A percentile compares a stretch with the other conserved stretches of the same genome.
These are phyloP conservation scores for Pterocarpus santalinus DNA, from an alignment of 306 rosid genomes.

Conservation along the genomic window DNA sequence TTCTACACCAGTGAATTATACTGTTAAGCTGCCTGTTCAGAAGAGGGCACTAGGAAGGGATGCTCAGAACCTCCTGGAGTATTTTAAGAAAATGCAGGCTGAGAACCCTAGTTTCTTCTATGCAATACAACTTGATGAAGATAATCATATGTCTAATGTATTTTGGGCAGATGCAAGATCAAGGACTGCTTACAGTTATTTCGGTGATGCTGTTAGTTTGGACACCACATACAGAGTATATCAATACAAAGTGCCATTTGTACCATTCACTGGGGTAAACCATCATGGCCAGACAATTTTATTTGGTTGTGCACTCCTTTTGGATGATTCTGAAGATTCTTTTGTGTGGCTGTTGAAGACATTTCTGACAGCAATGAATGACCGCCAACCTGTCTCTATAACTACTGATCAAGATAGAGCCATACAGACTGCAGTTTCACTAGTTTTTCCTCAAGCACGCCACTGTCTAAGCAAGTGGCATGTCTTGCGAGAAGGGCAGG, in stretches of 20 bases:
- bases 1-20: slow-evolving; percentile 53
- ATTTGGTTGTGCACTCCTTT: slow-evolving; percentile 92
- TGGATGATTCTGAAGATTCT: slow-evolving; percentile 91
- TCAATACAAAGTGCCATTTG: slow-evolving; percentile 84
- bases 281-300: slow-evolving; percentile 89
- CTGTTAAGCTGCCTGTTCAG: slow-evolving; percentile 54
- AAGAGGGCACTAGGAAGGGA: slow-evolving; percentile 86
- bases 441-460: slow-evolving; percentile 84
- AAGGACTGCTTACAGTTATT: slow-evolving; percentile 85
- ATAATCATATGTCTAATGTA: slow-evolving; percentile 79
- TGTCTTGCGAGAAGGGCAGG: slow-evolving; percentile 94
- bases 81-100: slow-evolving; percentile 95
- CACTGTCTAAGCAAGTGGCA: slow-evolving; percentile 88
- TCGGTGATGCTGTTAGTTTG: slow-evolving; percentile 80
- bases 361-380: slow-evolving; percentile 91
- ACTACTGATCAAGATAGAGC: slow-evolving; percentile 87
- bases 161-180: slow-evolving; percentile 96
- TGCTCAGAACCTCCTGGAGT: slow-evolving; percentile 88
- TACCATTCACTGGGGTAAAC: slow-evolving; percentile 89
- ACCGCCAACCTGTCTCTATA: slow-evolving; percentile 76
- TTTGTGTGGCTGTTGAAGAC: slow-evolving; percentile 86
- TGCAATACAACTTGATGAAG: slow-evolving; percentile 92
- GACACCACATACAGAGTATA: slow-evolving; percentile 79
- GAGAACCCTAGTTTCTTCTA: slow-evolving; percentile 94
- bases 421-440: slow-evolving; percentile 81